These are phyloP conservation scores for Pseudogymnoascus sp. DNA, from an alignment of 2,329 filamentous ascomycete genomes.

Conservation along the genomic window DNA sequence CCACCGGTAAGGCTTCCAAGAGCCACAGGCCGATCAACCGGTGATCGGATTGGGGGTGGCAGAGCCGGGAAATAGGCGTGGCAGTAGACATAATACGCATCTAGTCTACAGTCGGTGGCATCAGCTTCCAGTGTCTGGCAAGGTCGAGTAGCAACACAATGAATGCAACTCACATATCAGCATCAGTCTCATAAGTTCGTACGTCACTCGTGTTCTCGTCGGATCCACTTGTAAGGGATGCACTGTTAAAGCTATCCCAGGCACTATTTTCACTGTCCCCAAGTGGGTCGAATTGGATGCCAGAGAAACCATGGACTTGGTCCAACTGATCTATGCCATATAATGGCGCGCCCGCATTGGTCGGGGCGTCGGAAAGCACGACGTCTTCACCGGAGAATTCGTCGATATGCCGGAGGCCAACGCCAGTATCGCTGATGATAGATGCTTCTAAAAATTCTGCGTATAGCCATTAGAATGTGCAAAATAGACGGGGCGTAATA, in stretches of 20 bases:
- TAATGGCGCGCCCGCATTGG: conserved; percentile 15
- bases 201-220: conserved; percentile 14
- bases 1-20: conserved; percentile 29
- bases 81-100: conserved; percentile 46
- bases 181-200: conserved; percentile 20
- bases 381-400: conserved; percentile 39
- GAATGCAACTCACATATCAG: conserved; percentile 21
- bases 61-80: conserved; percentile 44
- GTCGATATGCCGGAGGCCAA: conserved; percentile 39
- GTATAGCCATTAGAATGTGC: conserved; percentile 17
- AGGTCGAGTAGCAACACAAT: background rate
- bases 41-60: conserved; percentile 33
- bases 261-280: background rate
- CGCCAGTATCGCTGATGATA: conserved; percentile 38
- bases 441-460: conserved; percentile 19
- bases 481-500: conserved; percentile 15
- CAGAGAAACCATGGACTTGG: conserved; percentile 11
- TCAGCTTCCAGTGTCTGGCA: background rate
- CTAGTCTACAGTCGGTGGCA: conserved; percentile 29
- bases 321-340: background rate
- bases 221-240: conserved; percentile 13
- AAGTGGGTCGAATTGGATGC: background rate
- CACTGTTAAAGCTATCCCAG: conserved; percentile 13
- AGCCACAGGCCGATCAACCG: conserved; percentile 26
- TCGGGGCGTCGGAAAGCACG: conserved; percentile 29